A percentile compares a stretch with the other conserved stretches of the same genome.
Conservation (phyloP, 305 asterid species). For the Fraxinus baroniana region DNA sequence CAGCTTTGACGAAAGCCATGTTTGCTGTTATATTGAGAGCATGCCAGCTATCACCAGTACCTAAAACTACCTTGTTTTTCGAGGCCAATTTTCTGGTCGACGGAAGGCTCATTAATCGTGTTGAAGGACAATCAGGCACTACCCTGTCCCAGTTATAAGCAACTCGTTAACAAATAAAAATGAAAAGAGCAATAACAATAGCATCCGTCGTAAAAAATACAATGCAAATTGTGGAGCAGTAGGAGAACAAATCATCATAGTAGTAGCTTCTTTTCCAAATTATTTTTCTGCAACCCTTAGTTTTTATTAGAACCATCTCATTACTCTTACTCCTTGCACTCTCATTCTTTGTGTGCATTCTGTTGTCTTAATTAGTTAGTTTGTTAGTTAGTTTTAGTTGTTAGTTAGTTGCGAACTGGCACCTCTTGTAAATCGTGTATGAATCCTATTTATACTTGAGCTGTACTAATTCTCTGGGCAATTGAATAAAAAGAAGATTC, state of each 20-base stretch:
- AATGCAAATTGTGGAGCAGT: neutral
- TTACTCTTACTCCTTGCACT: too few relatives aligned
- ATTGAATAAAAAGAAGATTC: too few relatives aligned
- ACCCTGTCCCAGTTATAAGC: conserved; percentile 46
- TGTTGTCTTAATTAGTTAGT: too few relatives aligned
- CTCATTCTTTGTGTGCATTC: too few relatives aligned
- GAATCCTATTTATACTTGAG: too few relatives aligned
- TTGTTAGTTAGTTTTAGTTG: too few relatives aligned
- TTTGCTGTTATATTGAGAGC: conserved; percentile 88
- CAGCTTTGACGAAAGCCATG: conserved; percentile 86
- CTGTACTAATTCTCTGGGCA: too few relatives aligned
- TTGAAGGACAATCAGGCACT: conserved; percentile 78
- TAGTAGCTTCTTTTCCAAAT: neutral
- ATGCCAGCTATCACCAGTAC: conserved; percentile 80
- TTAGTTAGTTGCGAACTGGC: too few relatives aligned
- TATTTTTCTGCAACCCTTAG: neutral
- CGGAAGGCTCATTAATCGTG: conserved; percentile 65
- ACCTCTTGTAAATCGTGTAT: too few relatives aligned
- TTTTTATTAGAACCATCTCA: neutral
- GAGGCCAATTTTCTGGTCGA: conserved; percentile 77
- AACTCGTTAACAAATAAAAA: conserved; percentile 17
- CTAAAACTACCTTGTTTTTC: conserved; percentile 84
- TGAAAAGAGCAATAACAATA: conserved; percentile 2
- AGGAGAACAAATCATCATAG: neutral
- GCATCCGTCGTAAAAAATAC: neutral